Base-by-base conservation (phyloP, 2,329 filamentous ascomycete species). In the Colletotrichum neosansevieriae region DNA sequence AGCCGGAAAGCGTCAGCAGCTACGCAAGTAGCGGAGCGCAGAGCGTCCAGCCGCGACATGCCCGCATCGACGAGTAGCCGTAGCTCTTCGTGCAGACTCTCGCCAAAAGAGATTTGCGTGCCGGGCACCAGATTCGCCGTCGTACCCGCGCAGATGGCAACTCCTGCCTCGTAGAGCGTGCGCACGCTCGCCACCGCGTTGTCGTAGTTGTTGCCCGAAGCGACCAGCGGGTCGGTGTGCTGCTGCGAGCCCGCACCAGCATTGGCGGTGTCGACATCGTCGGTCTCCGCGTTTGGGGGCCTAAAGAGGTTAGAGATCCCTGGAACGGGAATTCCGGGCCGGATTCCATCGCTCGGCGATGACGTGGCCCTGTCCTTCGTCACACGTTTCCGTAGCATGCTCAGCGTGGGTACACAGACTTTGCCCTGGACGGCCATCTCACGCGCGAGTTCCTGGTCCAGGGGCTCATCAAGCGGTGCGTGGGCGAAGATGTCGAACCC, bases 121-220 rank as follows among this genome's bases (percentile, higher is more conserved):
- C 50, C 56, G 2, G 32, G 72, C 56, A 36, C 71, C 64, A 65
- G 40, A 56, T 72, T 74, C n/a, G 77, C 71, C 17, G 76, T 76
- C n/a, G 77, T 78, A 4, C 78, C 77, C 7, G 75, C 75, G 15
- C 75, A 68, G 32, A 79, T 75, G 5, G 71, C 69, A 19, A 78
- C 74, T 7, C 76, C 75, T 4, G 75, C 75, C 5, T 63, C 42
- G 59, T 76, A 57, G 56, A 75, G 74, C 6, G 53, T 70, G 34
- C 49, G 63, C 12, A 79, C 76, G 58, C 73, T 74, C 11, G 59
- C 66, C 6, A 74, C 50, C 2, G 75, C 73, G 60, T 69, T 53
- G 5, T 69, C 67, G 63, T 76, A 78, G 49, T 72, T 63, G 51
- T 54, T 56, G 42, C 71, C 53, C 11, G 17, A n/a, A 0, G 19